A percentile compares a stretch with the other conserved stretches of the same genome.
Evolutionary conservation across 2,329 filamentous ascomycete genomes (phyloP).

Genomic region (Colletotrichum brevisporum): DNA sequence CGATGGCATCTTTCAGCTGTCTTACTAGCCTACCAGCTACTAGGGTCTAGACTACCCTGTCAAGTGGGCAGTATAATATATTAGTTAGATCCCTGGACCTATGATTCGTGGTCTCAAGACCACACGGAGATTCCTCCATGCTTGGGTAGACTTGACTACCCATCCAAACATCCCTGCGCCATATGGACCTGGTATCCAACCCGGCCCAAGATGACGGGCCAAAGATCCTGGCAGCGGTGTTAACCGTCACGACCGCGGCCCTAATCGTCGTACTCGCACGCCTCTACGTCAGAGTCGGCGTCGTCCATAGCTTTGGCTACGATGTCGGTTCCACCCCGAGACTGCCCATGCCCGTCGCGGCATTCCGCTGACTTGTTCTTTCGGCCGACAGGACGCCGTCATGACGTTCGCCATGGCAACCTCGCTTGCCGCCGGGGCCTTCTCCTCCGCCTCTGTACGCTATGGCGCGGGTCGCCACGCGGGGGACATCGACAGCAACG

Average conservation of each 20-base stretch:
- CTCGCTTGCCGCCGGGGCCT: constrained; percentile 54
- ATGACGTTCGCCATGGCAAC: constrained; percentile 48
- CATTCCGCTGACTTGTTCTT: not conserved
- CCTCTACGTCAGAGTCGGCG: constrained; percentile 59
- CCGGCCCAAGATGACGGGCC: constrained; percentile 53
- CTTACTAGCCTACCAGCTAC: no score
- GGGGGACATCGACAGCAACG: constrained; percentile 54
- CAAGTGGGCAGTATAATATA: no score
- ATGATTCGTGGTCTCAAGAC: not conserved
- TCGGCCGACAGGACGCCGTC: constrained; percentile 47
- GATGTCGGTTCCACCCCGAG: constrained; percentile 55
- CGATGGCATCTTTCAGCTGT: no score
- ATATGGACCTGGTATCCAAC: constrained; percentile 44
- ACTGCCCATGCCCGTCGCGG: no score
- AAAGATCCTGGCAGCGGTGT: constrained; percentile 57
- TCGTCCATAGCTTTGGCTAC: constrained; percentile 62
- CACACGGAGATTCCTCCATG: not conserved
- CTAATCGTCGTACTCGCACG: constrained; percentile 56
- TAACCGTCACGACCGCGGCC: constrained; percentile 54
- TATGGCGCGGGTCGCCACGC: constrained; percentile 62
- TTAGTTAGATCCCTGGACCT: no score
- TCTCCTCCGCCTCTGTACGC: constrained; percentile 57
- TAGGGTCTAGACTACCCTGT: no score
- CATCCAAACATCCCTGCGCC: not conserved
- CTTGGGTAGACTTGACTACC: not conserved